phyloP scores from a whole-genome alignment of 2,329 filamentous ascomycete genomes.

The Colletotrichum tropicale region DNA sequence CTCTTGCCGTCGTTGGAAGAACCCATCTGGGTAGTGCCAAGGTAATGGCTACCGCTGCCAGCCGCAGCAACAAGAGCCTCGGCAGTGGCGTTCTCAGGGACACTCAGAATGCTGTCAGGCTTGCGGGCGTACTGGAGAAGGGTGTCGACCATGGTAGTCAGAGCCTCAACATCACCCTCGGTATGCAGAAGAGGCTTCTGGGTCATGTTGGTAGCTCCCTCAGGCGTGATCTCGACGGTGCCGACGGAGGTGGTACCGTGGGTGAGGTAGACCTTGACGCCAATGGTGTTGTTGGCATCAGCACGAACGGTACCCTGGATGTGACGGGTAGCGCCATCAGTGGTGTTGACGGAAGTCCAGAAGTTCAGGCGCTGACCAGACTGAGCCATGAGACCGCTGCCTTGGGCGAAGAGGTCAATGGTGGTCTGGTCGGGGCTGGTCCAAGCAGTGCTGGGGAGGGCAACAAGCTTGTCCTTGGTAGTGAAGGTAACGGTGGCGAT shows the following conservation, averaged over 20 bases:
- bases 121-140: slow-evolving; percentile 28
- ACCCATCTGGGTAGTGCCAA: slow-evolving; percentile 35
- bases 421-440: slow-evolving; percentile 30
- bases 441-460: slow-evolving; percentile 24
- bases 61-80: slow-evolving; percentile 26
- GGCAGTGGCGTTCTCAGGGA: slow-evolving; percentile 24
- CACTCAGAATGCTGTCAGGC: slow-evolving; percentile 24
- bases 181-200: slow-evolving; percentile 40
- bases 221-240: slow-evolving; percentile 42
- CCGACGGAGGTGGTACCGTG: slow-evolving; percentile 54
- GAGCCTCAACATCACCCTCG: slow-evolving; percentile 29
- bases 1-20: slow-evolving; percentile 31
- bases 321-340: slow-evolving; percentile 41
- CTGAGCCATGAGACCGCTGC: slow-evolving; percentile 46
- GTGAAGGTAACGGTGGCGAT: slow-evolving; percentile 30
- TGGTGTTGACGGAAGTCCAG: slow-evolving; percentile 48
- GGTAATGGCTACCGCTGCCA: slow-evolving; percentile 31
- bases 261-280: slow-evolving; percentile 54
- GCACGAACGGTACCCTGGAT: slow-evolving; percentile 52
- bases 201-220: slow-evolving; percentile 45
- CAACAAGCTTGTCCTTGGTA: slow-evolving; percentile 26
- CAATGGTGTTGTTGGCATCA: slow-evolving; percentile 43
- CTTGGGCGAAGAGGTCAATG: slow-evolving; percentile 36
- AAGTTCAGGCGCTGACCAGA: slow-evolving; percentile 51
- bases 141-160: slow-evolving; percentile 28